phyloP scores from a whole-genome alignment of 2,329 filamentous ascomycete species.

The Paraconiothyrium sp. region DNA sequence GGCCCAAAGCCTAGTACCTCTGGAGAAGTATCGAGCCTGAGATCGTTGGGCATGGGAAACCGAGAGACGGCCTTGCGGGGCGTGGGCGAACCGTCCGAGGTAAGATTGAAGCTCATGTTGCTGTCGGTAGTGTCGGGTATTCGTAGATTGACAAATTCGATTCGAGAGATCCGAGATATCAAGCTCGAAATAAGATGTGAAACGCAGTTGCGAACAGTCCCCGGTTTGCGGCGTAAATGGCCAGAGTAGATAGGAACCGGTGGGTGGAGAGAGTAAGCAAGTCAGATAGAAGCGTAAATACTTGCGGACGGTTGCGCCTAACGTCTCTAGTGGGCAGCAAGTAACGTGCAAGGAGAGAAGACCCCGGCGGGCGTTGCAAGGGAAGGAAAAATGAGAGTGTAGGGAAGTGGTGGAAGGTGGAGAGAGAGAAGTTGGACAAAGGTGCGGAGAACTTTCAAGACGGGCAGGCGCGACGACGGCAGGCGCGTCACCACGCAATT shows the following conservation, averaged over 20 bases:
- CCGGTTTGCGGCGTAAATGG: constrained; percentile 47
- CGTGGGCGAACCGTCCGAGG: constrained; percentile 53
- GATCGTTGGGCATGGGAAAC: constrained; percentile 43
- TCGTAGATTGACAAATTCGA: constrained; percentile 33
- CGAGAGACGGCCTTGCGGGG: constrained; percentile 48
- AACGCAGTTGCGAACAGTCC: constrained; percentile 35
- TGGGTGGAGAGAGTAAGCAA: constrained; percentile 28
- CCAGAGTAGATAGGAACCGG: constrained; percentile 48
- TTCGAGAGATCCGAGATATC: constrained; percentile 46
- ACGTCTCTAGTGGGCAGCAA: constrained; percentile 26
- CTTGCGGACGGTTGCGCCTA: constrained; percentile 9
- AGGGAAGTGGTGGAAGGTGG: constrained; percentile 23
- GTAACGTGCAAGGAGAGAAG: constrained; percentile 13
- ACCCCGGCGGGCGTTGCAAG: constrained; percentile 5
- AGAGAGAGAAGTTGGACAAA: not conserved
- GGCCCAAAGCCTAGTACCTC: constrained; percentile 42
- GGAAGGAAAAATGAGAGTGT: constrained; percentile 19
- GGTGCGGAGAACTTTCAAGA: constrained; percentile 16
- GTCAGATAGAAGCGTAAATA: constrained; percentile 28
- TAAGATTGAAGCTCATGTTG: constrained; percentile 51
- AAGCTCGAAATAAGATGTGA: constrained; percentile 48
- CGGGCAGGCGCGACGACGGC: constrained; percentile 9
- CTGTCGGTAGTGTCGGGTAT: constrained; percentile 29
- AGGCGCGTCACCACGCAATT: not conserved
- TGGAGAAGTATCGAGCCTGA: constrained; percentile 46